A percentile compares a stretch with the other conserved stretches of the same genome.
These are phyloP conservation scores for Yamadazyma pseudoaaseri DNA, from an alignment of 1,139 yeast genomes.

Conservation along the genomic window DNA sequence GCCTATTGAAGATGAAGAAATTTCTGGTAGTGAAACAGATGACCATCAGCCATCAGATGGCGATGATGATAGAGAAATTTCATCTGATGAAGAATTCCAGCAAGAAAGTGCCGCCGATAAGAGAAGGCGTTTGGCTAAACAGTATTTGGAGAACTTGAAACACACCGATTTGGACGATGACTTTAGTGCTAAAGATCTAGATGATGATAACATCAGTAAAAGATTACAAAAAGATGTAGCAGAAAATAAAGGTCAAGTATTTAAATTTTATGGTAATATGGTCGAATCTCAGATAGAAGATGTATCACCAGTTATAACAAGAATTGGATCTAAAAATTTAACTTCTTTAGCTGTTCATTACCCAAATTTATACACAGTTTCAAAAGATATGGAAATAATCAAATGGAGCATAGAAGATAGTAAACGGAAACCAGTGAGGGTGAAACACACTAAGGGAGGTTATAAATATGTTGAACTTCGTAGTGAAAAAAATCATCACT, in stretches of 20 bases:
- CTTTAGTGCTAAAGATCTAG: conserved; percentile 91
- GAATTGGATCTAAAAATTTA: conserved; percentile 60
- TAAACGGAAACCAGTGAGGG: conserved; percentile 52
- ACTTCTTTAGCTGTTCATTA: conserved; percentile 52
- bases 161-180: conserved; percentile 47
- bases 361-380: conserved; percentile 74
- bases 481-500: conserved; percentile 60
- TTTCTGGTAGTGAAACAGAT: conserved; percentile 34
- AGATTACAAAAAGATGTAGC: conserved; percentile 88
- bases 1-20: conserved; percentile 35
- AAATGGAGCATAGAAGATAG: conserved; percentile 59
- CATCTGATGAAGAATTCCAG: conserved; percentile 68
- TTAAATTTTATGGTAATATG: conserved; percentile 60
- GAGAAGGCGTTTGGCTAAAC: conserved; percentile 90
- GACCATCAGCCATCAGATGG: conserved; percentile 23
- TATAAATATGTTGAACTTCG: conserved; percentile 36
- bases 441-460: conserved; percentile 69
- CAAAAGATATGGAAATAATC: conserved; percentile 77
- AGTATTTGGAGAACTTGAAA: conserved; percentile 79
- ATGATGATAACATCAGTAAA: conserved; percentile 76
- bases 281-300: conserved; percentile 45
- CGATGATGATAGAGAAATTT: conserved; percentile 27
- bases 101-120: conserved; percentile 89
- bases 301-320: conserved; percentile 34
- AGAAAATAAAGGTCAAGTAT: conserved; percentile 80